Conservation (phyloP, 352 stramenopile species). For the Peronospora destructor region DNA sequence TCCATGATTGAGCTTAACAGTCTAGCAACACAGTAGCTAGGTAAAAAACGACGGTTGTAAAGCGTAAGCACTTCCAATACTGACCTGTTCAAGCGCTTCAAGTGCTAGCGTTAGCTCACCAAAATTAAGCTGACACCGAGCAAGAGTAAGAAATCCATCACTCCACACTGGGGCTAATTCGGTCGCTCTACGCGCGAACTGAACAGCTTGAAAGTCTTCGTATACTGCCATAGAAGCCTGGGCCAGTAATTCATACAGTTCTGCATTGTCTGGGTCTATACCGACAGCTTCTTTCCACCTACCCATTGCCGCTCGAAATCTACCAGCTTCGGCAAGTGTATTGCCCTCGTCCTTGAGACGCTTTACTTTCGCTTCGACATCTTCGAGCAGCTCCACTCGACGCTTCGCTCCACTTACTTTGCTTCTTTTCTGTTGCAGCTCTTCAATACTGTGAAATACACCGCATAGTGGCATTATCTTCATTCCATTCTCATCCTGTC, state of each 20-base stretch:
- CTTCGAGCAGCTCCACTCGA: constrained; percentile 45
- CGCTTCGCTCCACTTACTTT: constrained; percentile 3
- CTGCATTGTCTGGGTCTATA: constrained; percentile 38
- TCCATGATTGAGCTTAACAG: constrained; percentile 34
- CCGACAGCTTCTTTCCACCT: constrained; percentile 58
- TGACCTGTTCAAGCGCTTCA: constrained; percentile 42
- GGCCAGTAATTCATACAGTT: constrained; percentile 60
- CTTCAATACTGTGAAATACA: constrained; percentile 10
- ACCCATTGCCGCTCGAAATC: constrained; percentile 53
- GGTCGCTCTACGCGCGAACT: constrained; percentile 53
- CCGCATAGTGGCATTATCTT: background rate
- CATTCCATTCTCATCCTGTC: background rate
- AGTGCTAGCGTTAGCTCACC: constrained; percentile 64
- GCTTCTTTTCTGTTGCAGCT: constrained; percentile 3
- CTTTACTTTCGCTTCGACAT: constrained; percentile 43
- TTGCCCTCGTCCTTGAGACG: constrained; percentile 74
- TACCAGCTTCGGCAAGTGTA: constrained; percentile 59
- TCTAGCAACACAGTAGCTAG: constrained; percentile 26
- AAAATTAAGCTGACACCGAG: constrained; percentile 70
- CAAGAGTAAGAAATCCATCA: constrained; percentile 64
- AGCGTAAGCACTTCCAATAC: background rate
- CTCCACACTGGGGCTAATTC: constrained; percentile 51
- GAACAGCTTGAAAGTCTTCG: constrained; percentile 72
- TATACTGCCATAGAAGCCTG: constrained; percentile 63
- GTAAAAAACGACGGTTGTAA: background rate